Percentiles rank a stretch among this genome's conserved stretches.
Evolutionary conservation across 495 filamentous ascomycete genomes (phyloP).

Genomic region (Talaromyces trachyspermus): DNA sequence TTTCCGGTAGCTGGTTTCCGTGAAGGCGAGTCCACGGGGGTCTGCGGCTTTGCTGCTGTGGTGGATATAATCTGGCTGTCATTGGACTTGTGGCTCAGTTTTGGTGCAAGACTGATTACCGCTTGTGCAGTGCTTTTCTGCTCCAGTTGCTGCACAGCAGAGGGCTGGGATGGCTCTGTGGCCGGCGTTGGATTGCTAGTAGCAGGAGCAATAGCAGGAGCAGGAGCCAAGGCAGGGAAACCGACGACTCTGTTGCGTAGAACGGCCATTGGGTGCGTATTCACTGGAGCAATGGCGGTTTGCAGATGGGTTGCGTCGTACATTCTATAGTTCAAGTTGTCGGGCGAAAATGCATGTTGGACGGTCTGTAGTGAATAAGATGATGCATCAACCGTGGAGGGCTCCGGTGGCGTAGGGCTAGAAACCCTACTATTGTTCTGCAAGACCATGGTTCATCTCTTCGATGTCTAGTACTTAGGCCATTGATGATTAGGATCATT

Average conservation of each 20-base stretch:
- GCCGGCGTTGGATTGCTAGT: neutral
- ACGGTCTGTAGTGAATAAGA: neutral
- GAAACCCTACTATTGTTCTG: slow-evolving; percentile 23
- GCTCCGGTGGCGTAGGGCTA: slow-evolving; percentile 17
- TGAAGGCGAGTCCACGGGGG: slow-evolving; percentile 6
- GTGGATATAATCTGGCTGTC: neutral
- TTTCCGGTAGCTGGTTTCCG: neutral
- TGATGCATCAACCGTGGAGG: slow-evolving; percentile 9
- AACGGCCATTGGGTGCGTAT: neutral
- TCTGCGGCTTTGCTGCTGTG: slow-evolving; percentile 1
- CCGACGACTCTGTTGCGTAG: neutral
- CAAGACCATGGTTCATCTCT: slow-evolving; percentile 19
- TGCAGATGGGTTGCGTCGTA: neutral
- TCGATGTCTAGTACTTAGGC: no score
- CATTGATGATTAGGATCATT: no score
- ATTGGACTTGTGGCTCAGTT: neutral
- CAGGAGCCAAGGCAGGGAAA: slow-evolving; percentile 1
- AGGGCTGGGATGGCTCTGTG: neutral
- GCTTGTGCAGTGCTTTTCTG: neutral
- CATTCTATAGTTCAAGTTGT: neutral
- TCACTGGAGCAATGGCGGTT: slow-evolving; percentile 1
- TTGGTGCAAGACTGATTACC: neutral
- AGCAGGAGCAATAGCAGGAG: neutral
- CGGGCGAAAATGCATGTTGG: neutral
- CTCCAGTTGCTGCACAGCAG: neutral